Conservation (phyloP, 1,284 basidiomycete genomes). For the Ganoderma leucocontextum region DNA sequence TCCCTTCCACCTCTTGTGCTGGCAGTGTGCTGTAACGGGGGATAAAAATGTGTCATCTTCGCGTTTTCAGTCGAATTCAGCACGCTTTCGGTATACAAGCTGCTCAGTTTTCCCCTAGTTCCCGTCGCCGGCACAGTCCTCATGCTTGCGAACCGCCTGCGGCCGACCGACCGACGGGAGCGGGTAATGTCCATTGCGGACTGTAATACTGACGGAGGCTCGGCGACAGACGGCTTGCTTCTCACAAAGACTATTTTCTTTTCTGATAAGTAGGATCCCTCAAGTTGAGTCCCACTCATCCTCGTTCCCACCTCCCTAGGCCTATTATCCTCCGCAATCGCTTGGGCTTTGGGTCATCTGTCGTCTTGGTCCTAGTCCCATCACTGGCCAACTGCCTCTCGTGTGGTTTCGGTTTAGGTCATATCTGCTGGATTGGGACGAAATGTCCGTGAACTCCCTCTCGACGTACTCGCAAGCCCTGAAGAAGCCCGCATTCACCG, state of each 20-base stretch:
- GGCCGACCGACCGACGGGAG: not conserved
- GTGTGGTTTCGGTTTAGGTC: not conserved
- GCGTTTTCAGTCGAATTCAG: not conserved
- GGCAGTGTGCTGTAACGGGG: too few species aligned
- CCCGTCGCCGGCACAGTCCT: not conserved
- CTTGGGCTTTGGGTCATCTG: not conserved
- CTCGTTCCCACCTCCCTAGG: not conserved
- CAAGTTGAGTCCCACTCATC: not conserved
- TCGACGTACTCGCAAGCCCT: conserved; percentile 15
- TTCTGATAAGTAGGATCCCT: not conserved
- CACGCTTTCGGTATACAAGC: not conserved
- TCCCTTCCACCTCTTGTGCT: not conserved
- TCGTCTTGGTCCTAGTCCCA: not conserved
- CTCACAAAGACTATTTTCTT: not conserved
- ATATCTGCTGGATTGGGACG: not conserved
- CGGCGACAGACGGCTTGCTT: not conserved
- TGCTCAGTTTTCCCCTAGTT: not conserved
- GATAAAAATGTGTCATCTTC: too few species aligned
- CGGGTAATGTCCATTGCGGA: not conserved
- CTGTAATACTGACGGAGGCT: not conserved
- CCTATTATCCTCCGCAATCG: conserved; percentile 2
- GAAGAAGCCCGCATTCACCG: conserved; percentile 23
- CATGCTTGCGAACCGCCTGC: not conserved
- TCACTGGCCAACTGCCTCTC: not conserved
- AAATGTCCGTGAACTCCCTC: not conserved